phyloP scores from a whole-genome alignment of 768 basidiomycete species.

The Pleurotus salmoneostramineus region DNA sequence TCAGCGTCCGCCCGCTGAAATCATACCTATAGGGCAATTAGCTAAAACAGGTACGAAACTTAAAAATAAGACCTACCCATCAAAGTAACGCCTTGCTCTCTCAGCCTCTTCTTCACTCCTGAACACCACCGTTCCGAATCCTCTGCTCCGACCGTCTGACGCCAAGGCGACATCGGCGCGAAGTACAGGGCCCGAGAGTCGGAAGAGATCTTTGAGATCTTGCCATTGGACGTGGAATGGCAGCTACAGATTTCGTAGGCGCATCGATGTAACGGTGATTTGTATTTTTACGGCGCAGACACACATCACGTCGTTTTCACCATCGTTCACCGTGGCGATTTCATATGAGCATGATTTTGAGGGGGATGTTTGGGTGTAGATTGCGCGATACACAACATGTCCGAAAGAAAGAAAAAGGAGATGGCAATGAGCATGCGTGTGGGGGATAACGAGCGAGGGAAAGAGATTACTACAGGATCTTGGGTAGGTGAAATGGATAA shows the following conservation, averaged over 20 bases:
- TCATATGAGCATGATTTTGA: too few species aligned
- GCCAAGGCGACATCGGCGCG: conserved; percentile 90
- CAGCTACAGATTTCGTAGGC: conserved; percentile 40
- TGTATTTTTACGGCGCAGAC: too few species aligned
- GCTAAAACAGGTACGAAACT: conserved; percentile 3
- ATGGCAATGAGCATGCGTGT: background rate
- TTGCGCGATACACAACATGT: too few species aligned
- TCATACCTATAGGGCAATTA: conserved; percentile 57
- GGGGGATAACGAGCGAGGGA: too few species aligned
- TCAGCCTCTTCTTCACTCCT: conserved; percentile 82
- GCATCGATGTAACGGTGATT: too few species aligned
- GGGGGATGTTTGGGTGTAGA: too few species aligned
- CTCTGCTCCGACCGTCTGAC: conserved; percentile 83
- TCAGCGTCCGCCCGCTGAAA: conserved; percentile 80
- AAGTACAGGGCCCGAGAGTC: conserved; percentile 84
- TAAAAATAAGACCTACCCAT: conserved; percentile 65
- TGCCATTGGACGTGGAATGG: conserved; percentile 98
- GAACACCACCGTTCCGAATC: conserved; percentile 91
- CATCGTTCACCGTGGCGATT: too few species aligned
- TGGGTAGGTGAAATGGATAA: background rate
- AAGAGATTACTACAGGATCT: background rate
- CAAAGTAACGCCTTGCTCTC: conserved; percentile 81
- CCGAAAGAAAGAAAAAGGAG: background rate
- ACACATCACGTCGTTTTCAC: too few species aligned
- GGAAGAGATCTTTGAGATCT: conserved; percentile 94